Evolutionary conservation across 106 monocot species (phyloP), one percentile per base, ranked within the genome.

Genomic region (Chionographis japonica): DNA sequence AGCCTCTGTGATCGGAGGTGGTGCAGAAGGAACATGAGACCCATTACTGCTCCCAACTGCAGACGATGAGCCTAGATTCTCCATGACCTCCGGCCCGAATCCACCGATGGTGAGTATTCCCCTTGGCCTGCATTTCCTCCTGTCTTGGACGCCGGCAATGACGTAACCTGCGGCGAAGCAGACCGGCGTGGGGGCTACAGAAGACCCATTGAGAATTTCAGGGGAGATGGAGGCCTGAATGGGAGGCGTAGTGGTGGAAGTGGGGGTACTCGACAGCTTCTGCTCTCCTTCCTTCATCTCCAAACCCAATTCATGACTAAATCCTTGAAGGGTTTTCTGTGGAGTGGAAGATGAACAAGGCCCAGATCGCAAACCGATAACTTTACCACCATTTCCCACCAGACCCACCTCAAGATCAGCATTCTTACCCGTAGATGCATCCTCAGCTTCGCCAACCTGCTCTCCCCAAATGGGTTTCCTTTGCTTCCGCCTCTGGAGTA

Each of bases 101-200:
- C 37, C 50, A 27, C 82, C 86, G 9, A 84, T 79, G 1, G 79
- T 83, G 11, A 92, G 89, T 66, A 97, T 87, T 14, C 89, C 92
- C 38, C 97, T 77, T 2, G 97, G 92, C 77, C 78, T 62, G 72
- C 97, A 97, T 62, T 92, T 97, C 51, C 92, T 76, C 40, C 86
- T 70, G 74, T 89, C 97, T 12, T 72, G 75, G 56, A 92, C 82
- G 10, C 97, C 89, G 42, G 87, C 62, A n/a, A 92, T 61, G 36
- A 84, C 72, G 71, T 97, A 84, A 10, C 97, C 97, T 3, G 97
- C 80, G 2, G 92, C 92, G 53, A 89, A 97, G 68, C 97, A 97
- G 6, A 69, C 76, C 3, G 97, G 92, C 4, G 83, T 78, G 6
- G 94, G 81, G 4, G 73, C 71, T 43, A 76, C 52, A 8, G 72